Percentiles rank a stretch among this genome's conserved stretches.
Evolutionary conservation across 148 eudicot species (phyloP).

Genomic region (Talinum fruticosum): DNA sequence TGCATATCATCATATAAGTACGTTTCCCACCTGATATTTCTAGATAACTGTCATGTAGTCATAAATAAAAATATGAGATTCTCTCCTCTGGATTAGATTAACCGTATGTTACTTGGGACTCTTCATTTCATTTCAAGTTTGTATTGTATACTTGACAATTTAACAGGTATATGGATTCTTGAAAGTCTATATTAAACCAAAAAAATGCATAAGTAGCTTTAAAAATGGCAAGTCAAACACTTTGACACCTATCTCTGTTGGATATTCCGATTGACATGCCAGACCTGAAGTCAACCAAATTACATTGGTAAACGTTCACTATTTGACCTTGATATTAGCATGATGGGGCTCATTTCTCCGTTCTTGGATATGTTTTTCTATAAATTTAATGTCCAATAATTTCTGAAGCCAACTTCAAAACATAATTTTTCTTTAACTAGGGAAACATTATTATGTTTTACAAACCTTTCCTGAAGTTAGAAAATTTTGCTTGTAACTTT

Average conservation of each 20-base stretch:
- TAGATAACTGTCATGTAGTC: slow-evolving; percentile 4
- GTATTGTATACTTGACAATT: background rate
- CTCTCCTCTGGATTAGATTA: background rate
- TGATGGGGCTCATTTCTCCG: background rate
- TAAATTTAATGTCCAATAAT: background rate
- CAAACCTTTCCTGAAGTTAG: background rate
- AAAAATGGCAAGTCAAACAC: background rate
- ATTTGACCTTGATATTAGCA: background rate
- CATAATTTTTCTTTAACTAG: background rate
- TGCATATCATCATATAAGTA: background rate
- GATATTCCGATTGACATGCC: background rate
- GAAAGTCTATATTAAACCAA: background rate
- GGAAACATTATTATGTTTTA: background rate
- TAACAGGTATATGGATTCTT: background rate
- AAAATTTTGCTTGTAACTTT: too few species aligned
- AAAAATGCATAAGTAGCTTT: background rate
- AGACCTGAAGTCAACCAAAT: background rate
- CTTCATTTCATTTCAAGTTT: background rate
- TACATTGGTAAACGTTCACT: background rate
- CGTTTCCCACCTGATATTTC: slow-evolving; percentile 11
- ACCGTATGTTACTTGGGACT: background rate
- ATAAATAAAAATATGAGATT: slow-evolving; percentile 7
- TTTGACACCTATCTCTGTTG: background rate
- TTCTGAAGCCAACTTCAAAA: background rate
- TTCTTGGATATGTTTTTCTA: background rate